Conservation (phyloP, 116 monocot species). For the Zostera marina region DNA sequence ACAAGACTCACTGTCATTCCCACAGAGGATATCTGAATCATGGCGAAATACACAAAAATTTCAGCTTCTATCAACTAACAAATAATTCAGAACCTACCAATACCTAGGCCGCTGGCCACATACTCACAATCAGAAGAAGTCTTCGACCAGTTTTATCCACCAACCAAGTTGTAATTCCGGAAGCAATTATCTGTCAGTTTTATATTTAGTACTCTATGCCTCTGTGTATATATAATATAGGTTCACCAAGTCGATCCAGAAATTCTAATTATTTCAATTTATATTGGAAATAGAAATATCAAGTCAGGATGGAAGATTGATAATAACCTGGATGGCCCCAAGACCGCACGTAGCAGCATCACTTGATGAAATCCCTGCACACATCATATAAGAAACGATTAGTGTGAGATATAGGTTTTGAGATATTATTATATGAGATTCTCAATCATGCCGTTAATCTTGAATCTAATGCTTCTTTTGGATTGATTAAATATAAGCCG, state of each 20-base stretch:
- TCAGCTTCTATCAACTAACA: background rate
- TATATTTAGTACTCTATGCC: background rate
- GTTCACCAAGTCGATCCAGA: background rate
- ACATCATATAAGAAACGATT: too few relatives aligned
- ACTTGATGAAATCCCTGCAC: constrained; percentile 57
- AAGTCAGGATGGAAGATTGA: background rate
- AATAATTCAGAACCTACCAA: too few relatives aligned
- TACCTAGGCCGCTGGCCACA: too few relatives aligned
- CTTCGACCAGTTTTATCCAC: constrained; percentile 78
- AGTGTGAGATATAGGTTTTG: too few relatives aligned
- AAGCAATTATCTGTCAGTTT: constrained; percentile 49
- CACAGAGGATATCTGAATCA: constrained; percentile 59
- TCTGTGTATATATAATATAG: too few relatives aligned
- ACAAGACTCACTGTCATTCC: constrained; percentile 73
- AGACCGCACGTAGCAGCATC: constrained; percentile 57
- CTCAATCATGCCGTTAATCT: too few relatives aligned
- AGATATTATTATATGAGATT: too few relatives aligned
- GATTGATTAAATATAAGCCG: too few relatives aligned
- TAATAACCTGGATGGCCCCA: constrained; percentile 79
- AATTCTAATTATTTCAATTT: too few relatives aligned
- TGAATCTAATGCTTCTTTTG: too few relatives aligned
- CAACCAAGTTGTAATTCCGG: constrained; percentile 76
- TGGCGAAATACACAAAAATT: background rate
- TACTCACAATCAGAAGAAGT: constrained; percentile 72
- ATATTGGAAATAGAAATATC: background rate